Base-by-base conservation (phyloP, 2,329 filamentous ascomycete species). In the Pseudogymnoascus pannorum region DNA sequence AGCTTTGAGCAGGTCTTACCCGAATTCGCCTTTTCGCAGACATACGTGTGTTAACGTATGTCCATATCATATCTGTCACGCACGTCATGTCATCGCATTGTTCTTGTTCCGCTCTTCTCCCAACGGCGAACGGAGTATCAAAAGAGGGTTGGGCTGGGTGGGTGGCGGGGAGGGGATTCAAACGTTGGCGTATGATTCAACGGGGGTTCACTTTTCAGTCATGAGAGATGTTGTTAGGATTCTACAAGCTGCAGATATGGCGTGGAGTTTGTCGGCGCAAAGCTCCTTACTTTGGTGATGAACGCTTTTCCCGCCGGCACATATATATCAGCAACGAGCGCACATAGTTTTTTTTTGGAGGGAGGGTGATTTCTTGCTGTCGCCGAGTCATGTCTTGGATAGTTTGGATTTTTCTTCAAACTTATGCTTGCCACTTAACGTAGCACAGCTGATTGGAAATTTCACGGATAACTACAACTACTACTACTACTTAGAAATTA, bases 281-380 rank as follows among this genome's bases (percentile, higher is more conserved):
- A 31, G 44, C 44, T 54, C n/a, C n/a, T 22, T 42, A 20, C 18
- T 51, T 26, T 51, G 11, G 24, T 31, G 44, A 54, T 54, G 44
- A n/a, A 54, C 7, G 44, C n/a, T 22, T 42, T 18, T 54, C n/a
- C 44, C 44, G 44, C 24, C 24, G 24, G 44, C 44, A 54, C 44
- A 54, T 54, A 54, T 54, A 54, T 54, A 54, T 54, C 44, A 54
- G 40, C 29, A 54, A 54, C 44, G 44, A 54, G 44, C n/a, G n/a
- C 44, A 54, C 44, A 54, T 54, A 54, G 44, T 54, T 51, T 29
- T 54, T n/a, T n/a, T n/a, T n/a, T n/a, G n/a, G n/a, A 18, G 38
- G 44, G 44, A 24, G 26, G 26, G 26, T n/a, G n/a, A n/a, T 51
- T 54, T 31, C 26, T 31, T 54, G 44, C 31, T n/a, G n/a, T 42